Evolutionary conservation across 768 basidiomycete species (phyloP), one percentile per base, ranked within the genome.

Genomic region (Russula sp.): DNA sequence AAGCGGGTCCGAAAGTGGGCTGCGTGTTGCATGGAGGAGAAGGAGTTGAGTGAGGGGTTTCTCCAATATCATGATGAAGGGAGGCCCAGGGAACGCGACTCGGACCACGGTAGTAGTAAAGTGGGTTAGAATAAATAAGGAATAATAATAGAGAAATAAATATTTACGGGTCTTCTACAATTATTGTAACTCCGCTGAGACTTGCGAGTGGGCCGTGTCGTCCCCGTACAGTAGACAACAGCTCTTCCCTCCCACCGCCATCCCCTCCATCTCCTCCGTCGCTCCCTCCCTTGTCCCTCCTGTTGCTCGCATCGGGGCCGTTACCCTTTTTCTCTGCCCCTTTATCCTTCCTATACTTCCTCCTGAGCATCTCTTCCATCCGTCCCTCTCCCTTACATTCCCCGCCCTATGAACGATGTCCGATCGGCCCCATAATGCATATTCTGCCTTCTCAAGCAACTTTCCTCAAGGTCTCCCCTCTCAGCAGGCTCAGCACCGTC

Each of bases 231-330:
- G 45, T 47, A 47, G 65, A 62, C 67, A 66, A 61, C 60, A 64
- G 65, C 64, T 66, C 61, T 66, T 68, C 54, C 67, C 67, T 68
- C 67, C 67, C 67, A 68, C 67, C 67, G 63, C 61, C 67, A 68
- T 68, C 64, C 65, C 65, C 67, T 57, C 67, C 59, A 66, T 60
- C 59, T 18, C 59, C 37, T 66, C 57, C 57, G 52, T 45, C 58
- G 64, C 32, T 57, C 59, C 65, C 64, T 62, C 48, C 61, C 20
- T 27, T 57, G 6, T 56, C 56, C 64, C 40, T 35, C 66, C 64
- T 58, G 61, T n/a, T 53, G 51, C 52, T 50, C 35, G 49, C 59
- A 35, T 52, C 61, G 59, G 59, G 42, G 20, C 40, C 6, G 53
- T 60, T 57, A 14, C 48, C 47, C 2, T 40, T 45, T 52, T 20